Evolutionary conservation across 768 basidiomycete genomes (phyloP).

Genomic region (Auriscalpium microsporum): DNA sequence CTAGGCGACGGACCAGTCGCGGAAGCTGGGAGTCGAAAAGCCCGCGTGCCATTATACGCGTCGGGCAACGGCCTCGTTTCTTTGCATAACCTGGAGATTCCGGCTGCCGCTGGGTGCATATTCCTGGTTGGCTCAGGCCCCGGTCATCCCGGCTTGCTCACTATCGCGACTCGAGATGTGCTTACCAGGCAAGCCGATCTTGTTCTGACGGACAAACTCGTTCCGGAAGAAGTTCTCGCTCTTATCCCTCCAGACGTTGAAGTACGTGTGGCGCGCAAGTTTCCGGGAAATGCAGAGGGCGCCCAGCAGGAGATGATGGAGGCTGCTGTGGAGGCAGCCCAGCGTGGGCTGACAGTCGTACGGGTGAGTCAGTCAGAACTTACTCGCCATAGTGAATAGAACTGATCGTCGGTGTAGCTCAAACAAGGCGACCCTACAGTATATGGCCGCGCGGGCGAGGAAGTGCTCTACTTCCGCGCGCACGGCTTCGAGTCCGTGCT

Average conservation of each 20-base stretch:
- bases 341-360: slow-evolving; percentile 75
- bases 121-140: slow-evolving; percentile 91
- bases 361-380: slow-evolving; percentile 42
- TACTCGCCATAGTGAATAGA: too few species aligned
- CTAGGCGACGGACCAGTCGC: slow-evolving; percentile 32
- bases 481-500: slow-evolving; percentile 79
- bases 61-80: slow-evolving; percentile 11
- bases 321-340: slow-evolving; percentile 76
- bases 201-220: slow-evolving; percentile 94
- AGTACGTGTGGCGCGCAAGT: slow-evolving; percentile 89
- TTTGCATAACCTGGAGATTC: slow-evolving; percentile 18
- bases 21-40: not conserved
- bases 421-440: slow-evolving; percentile 98
- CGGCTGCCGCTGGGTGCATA: slow-evolving; percentile 52
- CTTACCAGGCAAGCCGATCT: slow-evolving; percentile 77
- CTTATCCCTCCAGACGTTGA: slow-evolving; percentile 68
- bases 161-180: slow-evolving; percentile 73
- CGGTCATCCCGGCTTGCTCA: slow-evolving; percentile 88
- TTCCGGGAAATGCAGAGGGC: slow-evolving; percentile 94
- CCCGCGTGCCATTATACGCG: slow-evolving; percentile 25
- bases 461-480: slow-evolving; percentile 84
- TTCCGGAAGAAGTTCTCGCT: slow-evolving; percentile 78
- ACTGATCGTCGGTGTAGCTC: slow-evolving; percentile 36
- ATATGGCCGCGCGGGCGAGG: slow-evolving; percentile 92
- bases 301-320: slow-evolving; percentile 95